phyloP scores from a whole-genome alignment of 1,284 basidiomycete genomes.

The Athelia psychrophila region DNA sequence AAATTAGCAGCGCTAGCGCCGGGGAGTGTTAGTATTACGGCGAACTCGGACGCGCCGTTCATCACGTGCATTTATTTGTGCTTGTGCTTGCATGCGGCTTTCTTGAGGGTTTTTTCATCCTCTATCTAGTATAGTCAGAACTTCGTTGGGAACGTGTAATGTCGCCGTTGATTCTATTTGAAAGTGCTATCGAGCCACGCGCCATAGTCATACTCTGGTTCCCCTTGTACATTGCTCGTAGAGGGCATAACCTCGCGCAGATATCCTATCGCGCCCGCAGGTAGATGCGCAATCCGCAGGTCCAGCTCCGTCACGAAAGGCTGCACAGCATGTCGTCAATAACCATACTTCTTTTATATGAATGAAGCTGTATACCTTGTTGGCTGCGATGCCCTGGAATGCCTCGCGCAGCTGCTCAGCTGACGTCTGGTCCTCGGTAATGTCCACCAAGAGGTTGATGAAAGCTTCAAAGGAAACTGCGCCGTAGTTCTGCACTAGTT shows the following conservation, averaged over 20 bases:
- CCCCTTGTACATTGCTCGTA: constrained; percentile 48
- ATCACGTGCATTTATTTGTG: too few relatives aligned
- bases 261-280: constrained; percentile 79
- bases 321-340: constrained; percentile 51
- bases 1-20: too few relatives aligned
- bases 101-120: too few relatives aligned
- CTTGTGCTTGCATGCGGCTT: too few relatives aligned
- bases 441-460: constrained; percentile 93
- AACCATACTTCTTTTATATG: constrained; percentile 11
- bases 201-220: constrained; percentile 75
- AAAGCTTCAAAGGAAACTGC: constrained; percentile 94
- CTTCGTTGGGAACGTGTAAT: too few relatives aligned
- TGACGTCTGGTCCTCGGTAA: constrained; percentile 94
- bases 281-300: constrained; percentile 83
- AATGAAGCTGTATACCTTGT: constrained; percentile 81
- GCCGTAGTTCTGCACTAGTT: constrained; percentile 84
- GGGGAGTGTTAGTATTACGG: too few relatives aligned
- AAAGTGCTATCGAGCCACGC: constrained; percentile 78
- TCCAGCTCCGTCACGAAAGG: constrained; percentile 94
- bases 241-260: constrained; percentile 75
- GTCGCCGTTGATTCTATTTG: too few relatives aligned
- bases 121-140: too few relatives aligned
- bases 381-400: constrained; percentile 88
- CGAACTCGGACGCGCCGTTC: too few relatives aligned
- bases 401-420: constrained; percentile 91